Conservation (phyloP, 129 eudicot species). For the Artemisia annua region DNA sequence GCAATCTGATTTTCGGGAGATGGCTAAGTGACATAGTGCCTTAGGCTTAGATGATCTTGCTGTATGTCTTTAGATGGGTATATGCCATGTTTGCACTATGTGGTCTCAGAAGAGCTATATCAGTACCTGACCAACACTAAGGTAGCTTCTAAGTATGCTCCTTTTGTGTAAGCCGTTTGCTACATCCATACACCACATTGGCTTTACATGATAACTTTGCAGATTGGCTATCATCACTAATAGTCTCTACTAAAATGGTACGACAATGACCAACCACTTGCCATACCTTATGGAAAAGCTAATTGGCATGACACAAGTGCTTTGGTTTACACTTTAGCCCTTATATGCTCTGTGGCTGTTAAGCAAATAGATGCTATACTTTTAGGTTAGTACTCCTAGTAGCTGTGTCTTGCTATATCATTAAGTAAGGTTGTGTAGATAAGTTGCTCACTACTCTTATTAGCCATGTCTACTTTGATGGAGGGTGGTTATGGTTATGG, state of each 20-base stretch:
- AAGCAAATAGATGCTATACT: background rate
- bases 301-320: background rate
- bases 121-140: background rate
- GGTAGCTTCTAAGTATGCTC: background rate
- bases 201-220: background rate
- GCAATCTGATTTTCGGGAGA: too few relatives aligned
- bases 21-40: too few relatives aligned
- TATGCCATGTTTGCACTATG: too few relatives aligned
- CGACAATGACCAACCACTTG: background rate
- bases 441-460: too few relatives aligned
- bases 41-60: too few relatives aligned
- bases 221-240: background rate
- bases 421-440: too few relatives aligned
- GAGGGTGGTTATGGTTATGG: background rate
- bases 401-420: too few relatives aligned
- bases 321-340: slow-evolving; percentile 5
- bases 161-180: background rate
- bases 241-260: background rate
- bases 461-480: background rate
- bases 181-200: slow-evolving; percentile 11
- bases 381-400: background rate
- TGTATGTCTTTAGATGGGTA: too few relatives aligned
- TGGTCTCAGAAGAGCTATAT: too few relatives aligned
- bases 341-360: background rate
- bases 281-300: slow-evolving; percentile 8